Evolutionary conservation across 2,329 filamentous ascomycete species (phyloP).

Genomic region (Diplodia mutila): DNA sequence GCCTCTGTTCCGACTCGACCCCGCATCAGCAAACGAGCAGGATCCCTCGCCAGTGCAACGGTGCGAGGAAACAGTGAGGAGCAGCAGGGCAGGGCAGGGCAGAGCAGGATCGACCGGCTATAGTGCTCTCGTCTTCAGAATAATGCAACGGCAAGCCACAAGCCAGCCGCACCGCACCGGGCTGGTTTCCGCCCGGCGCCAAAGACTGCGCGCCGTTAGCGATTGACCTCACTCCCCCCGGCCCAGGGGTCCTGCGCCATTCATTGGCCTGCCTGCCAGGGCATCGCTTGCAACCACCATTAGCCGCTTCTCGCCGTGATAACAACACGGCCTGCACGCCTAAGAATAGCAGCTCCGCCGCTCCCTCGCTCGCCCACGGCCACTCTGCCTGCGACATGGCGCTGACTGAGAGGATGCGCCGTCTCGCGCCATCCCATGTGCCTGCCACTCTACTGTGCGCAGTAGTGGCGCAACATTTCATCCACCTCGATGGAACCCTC

Average conservation of each 20-base stretch:
- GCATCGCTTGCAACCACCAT: slow-evolving; percentile 17
- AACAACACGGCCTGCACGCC: slow-evolving; percentile 17
- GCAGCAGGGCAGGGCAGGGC: too few species aligned
- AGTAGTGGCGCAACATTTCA: background rate
- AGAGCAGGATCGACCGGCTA: too few species aligned
- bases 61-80: background rate
- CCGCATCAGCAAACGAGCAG: background rate
- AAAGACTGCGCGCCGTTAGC: background rate
- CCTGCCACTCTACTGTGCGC: background rate
- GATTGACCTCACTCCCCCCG: too few species aligned
- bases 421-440: background rate
- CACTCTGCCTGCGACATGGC: slow-evolving; percentile 16
- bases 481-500: too few species aligned
- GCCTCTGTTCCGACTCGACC: too few species aligned
- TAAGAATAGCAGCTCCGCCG: slow-evolving; percentile 18
- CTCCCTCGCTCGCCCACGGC: background rate
- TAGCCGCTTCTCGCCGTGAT: slow-evolving; percentile 4
- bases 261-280: slow-evolving; percentile 3
- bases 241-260: background rate
- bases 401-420: background rate
- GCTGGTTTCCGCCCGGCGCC: background rate
- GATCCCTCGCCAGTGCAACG: background rate
- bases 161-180: too few species aligned
- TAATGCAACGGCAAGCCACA: background rate
- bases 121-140: background rate